Percentiles rank a stretch among this genome's conserved stretches.
Conservation (phyloP, 2,329 filamentous ascomycete species). For the Aspergillus pseudoglaucus region DNA sequence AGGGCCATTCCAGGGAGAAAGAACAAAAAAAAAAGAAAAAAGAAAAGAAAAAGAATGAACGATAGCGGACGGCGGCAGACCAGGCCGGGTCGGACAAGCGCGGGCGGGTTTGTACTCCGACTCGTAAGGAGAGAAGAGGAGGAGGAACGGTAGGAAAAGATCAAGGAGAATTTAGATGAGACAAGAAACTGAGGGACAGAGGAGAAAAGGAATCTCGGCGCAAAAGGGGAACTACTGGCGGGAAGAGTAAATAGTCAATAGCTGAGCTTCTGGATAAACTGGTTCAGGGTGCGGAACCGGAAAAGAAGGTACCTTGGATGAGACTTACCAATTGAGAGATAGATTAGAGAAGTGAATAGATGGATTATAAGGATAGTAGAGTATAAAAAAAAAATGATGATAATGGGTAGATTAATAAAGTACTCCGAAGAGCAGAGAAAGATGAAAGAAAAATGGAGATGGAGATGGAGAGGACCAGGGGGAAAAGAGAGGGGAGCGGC, state of each 20-base stretch:
- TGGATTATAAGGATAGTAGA: neutral
- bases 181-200: conserved; percentile 3
- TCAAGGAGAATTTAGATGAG: conserved; percentile 2
- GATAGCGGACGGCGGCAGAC: too few species aligned
- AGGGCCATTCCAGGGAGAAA: conserved; percentile 24
- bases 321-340: neutral
- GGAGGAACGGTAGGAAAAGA: conserved; percentile 5
- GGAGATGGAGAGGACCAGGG: conserved; percentile 3
- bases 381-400: neutral
- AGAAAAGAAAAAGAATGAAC: too few species aligned
- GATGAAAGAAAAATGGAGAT: neutral
- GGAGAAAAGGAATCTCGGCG: conserved; percentile 2
- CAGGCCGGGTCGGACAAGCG: too few species aligned
- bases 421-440: neutral
- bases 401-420: neutral
- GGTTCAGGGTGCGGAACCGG: conserved; percentile 12
- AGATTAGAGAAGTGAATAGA: neutral
- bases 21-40: neutral
- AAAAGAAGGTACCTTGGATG: conserved; percentile 13
- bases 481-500: conserved; percentile 6
- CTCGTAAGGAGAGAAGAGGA: conserved; percentile 5
- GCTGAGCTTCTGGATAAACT: conserved; percentile 3
- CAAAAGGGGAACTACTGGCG: conserved; percentile 13
- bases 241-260: conserved; percentile 32
- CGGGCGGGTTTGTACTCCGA: conserved; percentile 1